Evolutionary conservation across 2,329 filamentous ascomycete genomes (phyloP), one percentile per base, ranked within the genome.

Genomic region (Trichoderma koningii): DNA sequence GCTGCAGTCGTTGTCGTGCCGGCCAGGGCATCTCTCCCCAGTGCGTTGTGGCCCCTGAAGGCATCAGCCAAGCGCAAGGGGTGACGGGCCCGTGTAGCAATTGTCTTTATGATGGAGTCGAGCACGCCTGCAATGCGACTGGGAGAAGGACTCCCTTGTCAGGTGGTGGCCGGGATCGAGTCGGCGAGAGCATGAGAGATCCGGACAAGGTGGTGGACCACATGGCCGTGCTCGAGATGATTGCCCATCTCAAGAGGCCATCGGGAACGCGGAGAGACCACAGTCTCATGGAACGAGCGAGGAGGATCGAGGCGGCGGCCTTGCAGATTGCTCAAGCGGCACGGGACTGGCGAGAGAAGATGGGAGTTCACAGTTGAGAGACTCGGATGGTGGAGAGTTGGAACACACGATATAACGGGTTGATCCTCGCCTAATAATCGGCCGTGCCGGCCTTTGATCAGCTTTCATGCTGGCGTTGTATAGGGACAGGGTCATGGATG

Each of bases 171-270:
- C 41, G 56, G n/a, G 62, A 68, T 26, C 41, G 65, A 19, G 41
- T 47, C n/a, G 21, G 44, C 9, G 69, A 68, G 21, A 55, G 66
- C n/a, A 66, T 69, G 50, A 34, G 67, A 38, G 52, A 70, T 66
- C 30, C 69, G 38, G 50, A 71, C 62, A 55, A 66, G 62, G 67
- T 70, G 14, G 65, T 70, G n/a, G 71, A 73, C 44, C 69, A 72
- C 44, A 69, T 72, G 56, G 71, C 71, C 6, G 71, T 73, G 7
- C 68, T 72, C 56, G 71, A 72, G 55, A 65, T 73, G 50, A 72
- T 72, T 65, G 71, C 70, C 5, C 69, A 66, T 53, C 66, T 69
- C 38, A 70, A 67, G 62, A 65, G 67, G 44, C 69, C 68, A 45
- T 66, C 66, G 19, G 67, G 67, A 7, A 64, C 63, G 28, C 66